Evolutionary conservation across 2,329 filamentous ascomycete species (phyloP).

Genomic region (Ascochyta fabae): DNA sequence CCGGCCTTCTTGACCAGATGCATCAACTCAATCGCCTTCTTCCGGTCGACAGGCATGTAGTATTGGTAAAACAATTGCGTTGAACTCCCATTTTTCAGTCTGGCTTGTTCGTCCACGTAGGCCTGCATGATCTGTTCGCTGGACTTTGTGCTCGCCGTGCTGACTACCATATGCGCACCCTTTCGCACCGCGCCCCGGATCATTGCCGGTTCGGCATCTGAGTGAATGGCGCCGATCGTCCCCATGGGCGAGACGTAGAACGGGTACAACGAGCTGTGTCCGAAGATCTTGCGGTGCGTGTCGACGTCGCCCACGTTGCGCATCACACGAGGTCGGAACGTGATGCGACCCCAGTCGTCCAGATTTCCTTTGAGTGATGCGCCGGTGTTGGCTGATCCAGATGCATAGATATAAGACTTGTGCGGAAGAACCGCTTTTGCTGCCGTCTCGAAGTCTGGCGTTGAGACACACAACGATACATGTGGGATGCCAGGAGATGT

Average conservation of each 20-base stretch:
- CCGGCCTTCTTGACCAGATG: conserved; percentile 39
- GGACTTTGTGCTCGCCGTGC: conserved; percentile 42
- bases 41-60: conserved; percentile 45
- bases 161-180: conserved; percentile 46
- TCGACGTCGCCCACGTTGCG: conserved; percentile 45
- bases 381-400: conserved; percentile 44
- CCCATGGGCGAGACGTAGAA: conserved; percentile 52
- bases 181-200: conserved; percentile 44
- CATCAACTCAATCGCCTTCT: conserved; percentile 43
- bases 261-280: conserved; percentile 42
- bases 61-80: conserved; percentile 45
- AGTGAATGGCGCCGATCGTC: conserved; percentile 44
- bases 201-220: conserved; percentile 47
- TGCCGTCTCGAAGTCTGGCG: conserved; percentile 42
- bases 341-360: conserved; percentile 45
- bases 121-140: conserved; percentile 44
- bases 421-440: conserved; percentile 42
- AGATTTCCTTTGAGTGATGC: conserved; percentile 41
- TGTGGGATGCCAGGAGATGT: conserved; percentile 37
- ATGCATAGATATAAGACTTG: conserved; percentile 45
- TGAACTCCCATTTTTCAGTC: conserved; percentile 34
- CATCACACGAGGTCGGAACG: conserved; percentile 46
- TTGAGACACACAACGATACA: conserved; percentile 38
- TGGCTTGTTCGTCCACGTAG: conserved; percentile 33
- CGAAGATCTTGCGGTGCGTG: conserved; percentile 43